Evolutionary conservation across 2,329 filamentous ascomycete species (phyloP).

Genomic region (Penicillium glabrum): DNA sequence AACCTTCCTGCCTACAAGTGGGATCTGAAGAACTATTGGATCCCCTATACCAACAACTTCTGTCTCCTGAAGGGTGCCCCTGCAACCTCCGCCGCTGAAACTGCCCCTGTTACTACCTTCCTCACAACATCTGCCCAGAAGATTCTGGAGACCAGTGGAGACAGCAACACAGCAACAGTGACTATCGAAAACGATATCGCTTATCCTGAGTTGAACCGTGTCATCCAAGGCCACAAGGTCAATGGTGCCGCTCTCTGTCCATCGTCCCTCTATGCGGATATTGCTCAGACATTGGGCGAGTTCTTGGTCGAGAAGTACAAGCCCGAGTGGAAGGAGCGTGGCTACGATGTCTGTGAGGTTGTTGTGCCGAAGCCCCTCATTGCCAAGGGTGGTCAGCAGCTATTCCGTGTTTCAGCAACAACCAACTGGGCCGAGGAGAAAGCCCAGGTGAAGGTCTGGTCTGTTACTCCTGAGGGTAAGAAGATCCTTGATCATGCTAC

Average conservation of each 20-base stretch:
- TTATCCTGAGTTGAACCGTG: slow-evolving; percentile 33
- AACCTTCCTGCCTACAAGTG: slow-evolving; percentile 39
- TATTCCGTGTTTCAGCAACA: slow-evolving; percentile 38
- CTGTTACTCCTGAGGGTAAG: slow-evolving; percentile 39
- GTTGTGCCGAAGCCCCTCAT: slow-evolving; percentile 58
- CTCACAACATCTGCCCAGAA: slow-evolving; percentile 33
- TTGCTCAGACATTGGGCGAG: slow-evolving; percentile 36
- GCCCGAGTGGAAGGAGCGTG: slow-evolving; percentile 30
- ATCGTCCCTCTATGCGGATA: slow-evolving; percentile 40
- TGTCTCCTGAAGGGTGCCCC: slow-evolving; percentile 36
- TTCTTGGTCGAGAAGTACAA: slow-evolving; percentile 36
- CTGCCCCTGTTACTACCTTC: slow-evolving; percentile 21
- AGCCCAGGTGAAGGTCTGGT: slow-evolving; percentile 35
- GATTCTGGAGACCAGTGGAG: slow-evolving; percentile 28
- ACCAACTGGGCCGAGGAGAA: slow-evolving; percentile 36
- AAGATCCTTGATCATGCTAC: slow-evolving; percentile 37
- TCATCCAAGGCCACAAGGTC: slow-evolving; percentile 39
- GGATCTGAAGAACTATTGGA: slow-evolving; percentile 43
- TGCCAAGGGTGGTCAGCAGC: slow-evolving; percentile 38
- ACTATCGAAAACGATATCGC: slow-evolving; percentile 37
- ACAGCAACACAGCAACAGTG: slow-evolving; percentile 28
- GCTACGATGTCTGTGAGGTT: slow-evolving; percentile 38
- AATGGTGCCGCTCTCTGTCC: slow-evolving; percentile 37
- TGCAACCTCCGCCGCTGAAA: slow-evolving; percentile 10
- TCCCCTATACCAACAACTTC: slow-evolving; percentile 37